Percentiles rank a stretch among this genome's conserved stretches.
Evolutionary conservation across 345 rosid species (phyloP).

Genomic region (Leavenworthia alabamica): DNA sequence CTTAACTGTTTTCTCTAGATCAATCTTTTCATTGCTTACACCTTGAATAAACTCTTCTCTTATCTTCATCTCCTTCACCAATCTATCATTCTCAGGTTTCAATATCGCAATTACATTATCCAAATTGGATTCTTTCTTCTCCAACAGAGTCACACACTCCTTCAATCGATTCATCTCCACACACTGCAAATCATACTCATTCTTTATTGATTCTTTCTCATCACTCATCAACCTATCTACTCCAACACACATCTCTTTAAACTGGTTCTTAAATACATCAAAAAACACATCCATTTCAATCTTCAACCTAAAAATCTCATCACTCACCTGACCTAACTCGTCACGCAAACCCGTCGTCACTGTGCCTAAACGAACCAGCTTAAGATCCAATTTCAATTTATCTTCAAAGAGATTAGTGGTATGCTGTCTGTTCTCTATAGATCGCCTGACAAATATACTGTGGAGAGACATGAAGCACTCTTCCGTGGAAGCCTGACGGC

Average conservation of each 20-base stretch:
- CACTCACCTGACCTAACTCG: too few species aligned
- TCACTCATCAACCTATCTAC: conserved; percentile 21
- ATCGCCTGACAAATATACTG: conserved; percentile 47
- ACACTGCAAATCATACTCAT: conserved; percentile 24
- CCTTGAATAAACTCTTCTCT: conserved; percentile 23
- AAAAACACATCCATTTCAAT: conserved; percentile 37
- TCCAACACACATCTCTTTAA: conserved; percentile 36
- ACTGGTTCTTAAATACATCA: conserved; percentile 35
- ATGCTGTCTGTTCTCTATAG: conserved; percentile 40
- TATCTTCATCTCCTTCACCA: conserved; percentile 33
- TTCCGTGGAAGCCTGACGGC: conserved; percentile 29
- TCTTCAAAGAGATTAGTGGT: too few species aligned
- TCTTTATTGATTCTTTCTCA: conserved; percentile 45
- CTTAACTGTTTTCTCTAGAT: conserved; percentile 28
- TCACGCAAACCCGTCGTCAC: conserved; percentile 30
- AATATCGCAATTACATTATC: conserved; percentile 33
- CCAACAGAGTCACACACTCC: conserved; percentile 35
- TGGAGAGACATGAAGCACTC: conserved; percentile 56
- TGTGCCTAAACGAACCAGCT: conserved; percentile 32
- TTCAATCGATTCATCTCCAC: conserved; percentile 34
- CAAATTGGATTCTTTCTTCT: conserved; percentile 24
- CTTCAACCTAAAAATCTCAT: conserved; percentile 36
- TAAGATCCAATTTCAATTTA: conserved; percentile 37
- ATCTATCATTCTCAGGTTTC: conserved; percentile 24
- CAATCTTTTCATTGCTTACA: conserved; percentile 27